phyloP scores from a whole-genome alignment of 2,329 filamentous ascomycete genomes.

The Dactylellina cionopaga region DNA sequence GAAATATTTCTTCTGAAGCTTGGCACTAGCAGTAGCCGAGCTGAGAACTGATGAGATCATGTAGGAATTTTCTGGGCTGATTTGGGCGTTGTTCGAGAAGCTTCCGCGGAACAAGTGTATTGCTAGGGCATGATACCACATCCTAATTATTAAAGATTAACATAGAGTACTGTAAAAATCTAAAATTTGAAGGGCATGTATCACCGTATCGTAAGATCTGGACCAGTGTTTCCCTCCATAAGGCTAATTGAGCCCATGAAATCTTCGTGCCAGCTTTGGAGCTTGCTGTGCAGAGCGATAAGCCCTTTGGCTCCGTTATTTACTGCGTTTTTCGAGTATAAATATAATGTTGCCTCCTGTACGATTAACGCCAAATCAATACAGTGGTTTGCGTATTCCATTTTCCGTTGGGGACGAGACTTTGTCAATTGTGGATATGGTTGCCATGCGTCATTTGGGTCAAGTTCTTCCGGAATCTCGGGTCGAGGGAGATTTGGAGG shows the following conservation, averaged over 20 bases:
- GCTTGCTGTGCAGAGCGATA: constrained; percentile 21
- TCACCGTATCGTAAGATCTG: constrained; percentile 29
- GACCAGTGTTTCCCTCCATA: constrained; percentile 15
- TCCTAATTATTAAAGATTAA: background rate
- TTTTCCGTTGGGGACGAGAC: constrained; percentile 14
- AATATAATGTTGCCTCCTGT: constrained; percentile 14
- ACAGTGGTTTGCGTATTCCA: constrained; percentile 18
- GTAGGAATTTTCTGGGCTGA: constrained; percentile 24
- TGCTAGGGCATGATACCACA: constrained; percentile 37
- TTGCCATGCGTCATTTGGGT: constrained; percentile 41
- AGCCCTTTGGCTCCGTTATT: constrained; percentile 3
- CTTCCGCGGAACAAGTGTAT: constrained; percentile 39
- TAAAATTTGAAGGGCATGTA: background rate
- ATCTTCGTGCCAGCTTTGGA: constrained; percentile 18
- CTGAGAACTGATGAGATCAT: constrained; percentile 28
- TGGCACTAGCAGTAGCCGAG: background rate
- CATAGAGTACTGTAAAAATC: too few species aligned
- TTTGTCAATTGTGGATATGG: constrained; percentile 40
- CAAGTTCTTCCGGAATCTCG: constrained; percentile 23
- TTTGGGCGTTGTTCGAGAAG: constrained; percentile 14
- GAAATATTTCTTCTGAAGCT: constrained; percentile 30
- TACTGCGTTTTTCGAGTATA: constrained; percentile 22
- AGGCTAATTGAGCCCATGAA: constrained; percentile 15
- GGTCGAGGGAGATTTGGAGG: constrained; percentile 37
- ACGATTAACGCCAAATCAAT: constrained; percentile 25